phyloP scores from a whole-genome alignment of 768 basidiomycete genomes.

The Phaffia australis region DNA sequence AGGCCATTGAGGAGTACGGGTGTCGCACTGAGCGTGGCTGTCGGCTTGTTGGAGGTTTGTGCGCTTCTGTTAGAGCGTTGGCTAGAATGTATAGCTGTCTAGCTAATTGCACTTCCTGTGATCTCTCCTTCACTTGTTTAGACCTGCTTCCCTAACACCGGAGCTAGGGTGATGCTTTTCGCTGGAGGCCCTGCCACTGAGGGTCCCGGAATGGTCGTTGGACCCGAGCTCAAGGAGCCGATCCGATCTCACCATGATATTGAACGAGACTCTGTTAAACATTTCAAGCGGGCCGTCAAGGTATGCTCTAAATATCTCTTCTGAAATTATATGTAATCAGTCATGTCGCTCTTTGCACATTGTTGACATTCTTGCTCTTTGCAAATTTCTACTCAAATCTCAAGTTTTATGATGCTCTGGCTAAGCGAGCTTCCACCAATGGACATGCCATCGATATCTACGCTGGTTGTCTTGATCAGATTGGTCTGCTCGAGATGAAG shows the following conservation, averaged over 20 bases:
- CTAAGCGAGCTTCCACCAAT: constrained; percentile 83
- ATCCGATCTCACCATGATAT: constrained; percentile 99
- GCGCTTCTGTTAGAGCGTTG: background rate
- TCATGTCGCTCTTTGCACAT: background rate
- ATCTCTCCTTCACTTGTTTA: constrained; percentile 26
- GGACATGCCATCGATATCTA: constrained; percentile 93
- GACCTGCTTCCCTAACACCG: constrained; percentile 90
- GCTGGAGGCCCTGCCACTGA: constrained; percentile 91
- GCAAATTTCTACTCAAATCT: background rate
- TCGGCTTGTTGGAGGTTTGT: constrained; percentile 73
- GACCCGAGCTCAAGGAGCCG: constrained; percentile 87
- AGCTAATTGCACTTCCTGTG: background rate
- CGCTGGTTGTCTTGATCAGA: constrained; percentile 94
- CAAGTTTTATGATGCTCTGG: constrained; percentile 90
- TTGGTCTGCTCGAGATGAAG: constrained; percentile 96
- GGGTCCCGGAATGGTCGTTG: constrained; percentile 93
- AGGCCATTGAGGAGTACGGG: constrained; percentile 89
- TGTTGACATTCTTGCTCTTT: background rate
- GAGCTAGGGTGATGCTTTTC: constrained; percentile 91
- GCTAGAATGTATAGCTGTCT: background rate
- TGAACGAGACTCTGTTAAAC: constrained; percentile 89
- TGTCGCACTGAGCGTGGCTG: constrained; percentile 83
- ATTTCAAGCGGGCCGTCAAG: constrained; percentile 93
- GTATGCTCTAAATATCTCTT: constrained; percentile 41
- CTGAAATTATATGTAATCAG: background rate